phyloP scores from a whole-genome alignment of 257 asterid genomes.

The Ligustrum vulgare region DNA sequence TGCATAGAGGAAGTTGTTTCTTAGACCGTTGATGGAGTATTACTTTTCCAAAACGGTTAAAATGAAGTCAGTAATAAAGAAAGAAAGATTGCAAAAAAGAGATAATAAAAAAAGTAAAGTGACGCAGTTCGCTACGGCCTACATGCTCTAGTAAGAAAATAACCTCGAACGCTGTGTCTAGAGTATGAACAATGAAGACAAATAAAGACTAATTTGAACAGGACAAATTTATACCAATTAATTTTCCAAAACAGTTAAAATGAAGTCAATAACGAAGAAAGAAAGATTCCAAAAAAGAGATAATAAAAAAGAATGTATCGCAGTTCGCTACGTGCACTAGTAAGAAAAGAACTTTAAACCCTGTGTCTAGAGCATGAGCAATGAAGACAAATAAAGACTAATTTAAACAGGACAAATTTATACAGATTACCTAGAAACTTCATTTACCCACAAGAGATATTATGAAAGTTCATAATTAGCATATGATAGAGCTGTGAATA shows the following conservation, averaged over 20 bases:
- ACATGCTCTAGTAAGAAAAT: too few relatives aligned
- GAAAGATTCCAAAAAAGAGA: not conserved
- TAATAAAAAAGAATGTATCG: not conserved
- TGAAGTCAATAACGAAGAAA: not conserved
- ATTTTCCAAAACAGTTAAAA: not conserved
- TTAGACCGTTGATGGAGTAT: not conserved
- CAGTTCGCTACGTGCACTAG: not conserved
- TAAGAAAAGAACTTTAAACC: not conserved
- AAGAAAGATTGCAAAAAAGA: too few relatives aligned
- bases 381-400: not conserved
- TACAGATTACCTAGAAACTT: not conserved
- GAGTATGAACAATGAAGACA: too few relatives aligned
- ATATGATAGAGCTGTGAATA: not conserved
- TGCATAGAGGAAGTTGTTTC: not conserved
- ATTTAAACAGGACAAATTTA: not conserved
- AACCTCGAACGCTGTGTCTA: too few relatives aligned
- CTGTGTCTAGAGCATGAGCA: not conserved
- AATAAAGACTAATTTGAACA: not conserved
- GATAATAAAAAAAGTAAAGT: too few relatives aligned
- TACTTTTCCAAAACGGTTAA: not conserved
- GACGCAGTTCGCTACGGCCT: too few relatives aligned
- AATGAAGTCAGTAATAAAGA: not conserved
- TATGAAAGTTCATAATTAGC: not conserved
- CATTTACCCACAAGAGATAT: not conserved
- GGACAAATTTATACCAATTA: too few relatives aligned